Percentiles rank a stretch among this genome's conserved stretches.
Evolutionary conservation across 2,329 filamentous ascomycete species (phyloP).

Genomic region (Pseudocercospora eumusae): DNA sequence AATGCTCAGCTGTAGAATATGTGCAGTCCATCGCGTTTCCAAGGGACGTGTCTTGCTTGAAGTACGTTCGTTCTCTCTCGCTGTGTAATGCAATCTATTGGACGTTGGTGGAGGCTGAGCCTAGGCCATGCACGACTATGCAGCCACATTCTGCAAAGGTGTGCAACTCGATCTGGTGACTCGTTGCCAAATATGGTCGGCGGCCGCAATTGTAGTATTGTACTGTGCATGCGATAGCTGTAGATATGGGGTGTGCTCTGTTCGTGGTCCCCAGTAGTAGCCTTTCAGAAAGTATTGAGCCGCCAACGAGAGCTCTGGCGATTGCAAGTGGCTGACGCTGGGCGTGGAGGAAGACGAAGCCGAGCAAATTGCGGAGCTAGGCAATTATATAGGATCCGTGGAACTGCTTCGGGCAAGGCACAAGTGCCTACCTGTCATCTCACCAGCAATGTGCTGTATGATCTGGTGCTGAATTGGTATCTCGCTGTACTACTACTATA

Average conservation of each 20-base stretch:
- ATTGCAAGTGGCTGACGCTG: no score
- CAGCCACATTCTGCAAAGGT: slow-evolving; percentile 1
- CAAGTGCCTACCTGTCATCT: background rate
- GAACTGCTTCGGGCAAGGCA: background rate
- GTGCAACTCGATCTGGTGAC: background rate
- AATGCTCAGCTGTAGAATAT: background rate
- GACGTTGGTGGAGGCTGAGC: background rate
- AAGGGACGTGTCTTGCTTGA: no score
- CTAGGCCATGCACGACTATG: background rate
- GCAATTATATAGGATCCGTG: background rate
- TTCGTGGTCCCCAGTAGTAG: no score
- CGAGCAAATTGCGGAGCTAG: no score
- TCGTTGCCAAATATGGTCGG: background rate
- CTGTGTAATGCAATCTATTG: background rate
- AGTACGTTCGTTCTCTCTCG: background rate
- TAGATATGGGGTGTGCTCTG: no score
- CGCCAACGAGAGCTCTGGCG: no score
- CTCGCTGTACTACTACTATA: slow-evolving; percentile 1
- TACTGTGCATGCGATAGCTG: no score
- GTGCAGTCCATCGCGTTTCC: background rate
- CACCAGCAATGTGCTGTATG: background rate
- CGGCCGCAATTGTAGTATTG: no score
- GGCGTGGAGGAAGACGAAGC: no score
- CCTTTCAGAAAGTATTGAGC: no score
- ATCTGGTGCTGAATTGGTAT: background rate